phyloP scores from a whole-genome alignment of 2,329 filamentous ascomycete genomes.

The Xylaria sp. region DNA sequence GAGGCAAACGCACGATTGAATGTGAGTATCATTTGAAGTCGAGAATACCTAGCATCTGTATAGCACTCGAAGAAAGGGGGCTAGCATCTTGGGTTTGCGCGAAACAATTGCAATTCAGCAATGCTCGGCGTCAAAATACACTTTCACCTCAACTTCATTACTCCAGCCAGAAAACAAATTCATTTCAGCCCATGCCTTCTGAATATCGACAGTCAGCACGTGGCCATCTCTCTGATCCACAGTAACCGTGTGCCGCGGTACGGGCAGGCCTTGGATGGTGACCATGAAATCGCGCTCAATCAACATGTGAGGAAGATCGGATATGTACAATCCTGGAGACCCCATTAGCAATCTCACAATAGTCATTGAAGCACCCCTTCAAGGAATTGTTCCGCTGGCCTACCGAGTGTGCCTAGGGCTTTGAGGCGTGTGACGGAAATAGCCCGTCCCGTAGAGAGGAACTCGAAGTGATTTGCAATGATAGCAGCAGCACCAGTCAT shows the following conservation, averaged over 20 bases:
- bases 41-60: too few relatives aligned
- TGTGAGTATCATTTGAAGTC: too few relatives aligned
- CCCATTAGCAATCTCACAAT: constrained; percentile 29
- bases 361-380: background rate
- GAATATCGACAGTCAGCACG: constrained; percentile 81
- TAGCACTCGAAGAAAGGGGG: background rate
- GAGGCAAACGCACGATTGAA: too few relatives aligned
- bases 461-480: constrained; percentile 67
- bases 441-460: constrained; percentile 67
- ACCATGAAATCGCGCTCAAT: constrained; percentile 77
- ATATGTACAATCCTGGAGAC: constrained; percentile 77
- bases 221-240: constrained; percentile 62
- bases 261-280: constrained; percentile 75
- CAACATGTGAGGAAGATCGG: constrained; percentile 69
- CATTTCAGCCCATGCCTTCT: constrained; percentile 81
- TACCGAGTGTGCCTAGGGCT: constrained; percentile 79
- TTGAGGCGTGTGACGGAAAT: constrained; percentile 77
- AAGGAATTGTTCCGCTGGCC: constrained; percentile 40
- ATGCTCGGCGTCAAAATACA: constrained; percentile 62
- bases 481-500: constrained; percentile 91
- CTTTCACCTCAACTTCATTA: constrained; percentile 79
- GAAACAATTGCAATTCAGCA: constrained; percentile 29
- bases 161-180: constrained; percentile 77
- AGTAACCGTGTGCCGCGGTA: constrained; percentile 74
- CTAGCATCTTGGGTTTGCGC: background rate